phyloP scores from a whole-genome alignment of 2,329 filamentous ascomycete genomes.

The Tricladium varicosporioides region DNA sequence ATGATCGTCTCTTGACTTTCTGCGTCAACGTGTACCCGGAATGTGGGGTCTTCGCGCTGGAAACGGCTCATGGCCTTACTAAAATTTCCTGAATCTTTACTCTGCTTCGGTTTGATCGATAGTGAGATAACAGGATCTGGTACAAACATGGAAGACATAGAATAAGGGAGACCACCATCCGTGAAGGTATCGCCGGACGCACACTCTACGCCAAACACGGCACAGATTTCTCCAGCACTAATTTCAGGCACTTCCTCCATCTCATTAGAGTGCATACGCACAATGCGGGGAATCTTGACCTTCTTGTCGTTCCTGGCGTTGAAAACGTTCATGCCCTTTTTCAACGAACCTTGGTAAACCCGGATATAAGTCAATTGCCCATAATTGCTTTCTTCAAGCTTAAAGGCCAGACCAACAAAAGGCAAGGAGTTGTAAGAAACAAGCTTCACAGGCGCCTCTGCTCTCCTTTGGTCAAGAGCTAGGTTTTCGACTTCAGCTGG shows the following conservation, averaged over 20 bases:
- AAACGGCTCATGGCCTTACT: slow-evolving; percentile 98
- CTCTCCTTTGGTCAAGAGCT: slow-evolving; percentile 78
- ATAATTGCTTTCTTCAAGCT: slow-evolving; percentile 98
- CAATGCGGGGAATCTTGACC: slow-evolving; percentile 93
- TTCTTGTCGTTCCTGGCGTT: slow-evolving; percentile 95
- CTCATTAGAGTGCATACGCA: slow-evolving; percentile 99
- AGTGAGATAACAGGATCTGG: slow-evolving; percentile 97
- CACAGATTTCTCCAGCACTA: slow-evolving; percentile 95
- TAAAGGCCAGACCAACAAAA: slow-evolving; percentile 95
- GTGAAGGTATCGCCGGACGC: slow-evolving; percentile 98
- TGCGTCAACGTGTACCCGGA: slow-evolving; percentile 86
- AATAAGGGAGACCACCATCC: slow-evolving; percentile 86
- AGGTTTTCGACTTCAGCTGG: slow-evolving; percentile 85
- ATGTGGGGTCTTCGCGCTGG: slow-evolving; percentile 96
- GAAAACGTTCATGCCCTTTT: slow-evolving; percentile 86
- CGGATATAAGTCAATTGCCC: slow-evolving; percentile 98
- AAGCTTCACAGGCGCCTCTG: slow-evolving; percentile 79
- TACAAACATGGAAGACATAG: slow-evolving; percentile 97
- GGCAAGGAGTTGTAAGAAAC: slow-evolving; percentile 91
- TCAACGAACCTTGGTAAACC: slow-evolving; percentile 91
- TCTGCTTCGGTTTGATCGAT: slow-evolving; percentile 94
- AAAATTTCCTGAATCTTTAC: slow-evolving; percentile 89
- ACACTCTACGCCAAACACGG: slow-evolving; percentile 96
- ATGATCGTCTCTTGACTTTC: slow-evolving; percentile 98
- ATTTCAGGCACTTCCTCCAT: slow-evolving; percentile 97